These are phyloP conservation scores for Sambucus nigra DNA, from an alignment of 129 eudicot species.

Conservation along the genomic window DNA sequence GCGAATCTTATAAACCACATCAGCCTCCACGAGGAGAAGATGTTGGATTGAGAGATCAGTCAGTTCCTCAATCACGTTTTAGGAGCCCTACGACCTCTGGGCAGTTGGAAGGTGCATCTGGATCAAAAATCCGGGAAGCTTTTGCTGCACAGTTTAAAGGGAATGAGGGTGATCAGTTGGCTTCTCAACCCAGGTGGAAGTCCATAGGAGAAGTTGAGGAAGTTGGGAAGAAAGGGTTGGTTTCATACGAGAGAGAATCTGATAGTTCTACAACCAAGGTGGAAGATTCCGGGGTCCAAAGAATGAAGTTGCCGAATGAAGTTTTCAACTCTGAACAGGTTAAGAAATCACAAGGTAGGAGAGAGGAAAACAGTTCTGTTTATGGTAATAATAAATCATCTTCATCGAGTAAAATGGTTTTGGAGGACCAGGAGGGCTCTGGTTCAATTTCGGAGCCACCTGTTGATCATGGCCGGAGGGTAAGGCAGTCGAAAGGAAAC, in stretches of 20 bases:
- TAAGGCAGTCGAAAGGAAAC: constrained; percentile 66
- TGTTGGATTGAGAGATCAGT: constrained; percentile 16
- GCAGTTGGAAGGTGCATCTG: constrained; percentile 24
- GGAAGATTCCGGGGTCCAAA: constrained; percentile 39
- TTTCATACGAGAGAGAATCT: constrained; percentile 24
- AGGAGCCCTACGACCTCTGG: constrained; percentile 29
- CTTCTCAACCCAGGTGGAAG: constrained; percentile 23
- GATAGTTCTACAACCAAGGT: constrained; percentile 11
- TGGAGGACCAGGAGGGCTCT: constrained; percentile 28
- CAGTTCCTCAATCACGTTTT: constrained; percentile 16
- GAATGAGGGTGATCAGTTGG: constrained; percentile 17
- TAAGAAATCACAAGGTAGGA: constrained; percentile 22
- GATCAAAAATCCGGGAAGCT: constrained; percentile 35
- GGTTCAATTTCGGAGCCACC: constrained; percentile 31
- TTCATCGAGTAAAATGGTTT: constrained; percentile 30
- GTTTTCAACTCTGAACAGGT: constrained; percentile 23
- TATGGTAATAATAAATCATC: constrained; percentile 26
- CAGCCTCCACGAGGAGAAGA: constrained; percentile 16
- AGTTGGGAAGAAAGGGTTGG: constrained; percentile 21
- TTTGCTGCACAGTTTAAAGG: constrained; percentile 23
- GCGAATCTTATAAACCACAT: not conserved
- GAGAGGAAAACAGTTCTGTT: constrained; percentile 29
- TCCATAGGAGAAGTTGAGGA: constrained; percentile 22
- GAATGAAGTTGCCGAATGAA: constrained; percentile 39
- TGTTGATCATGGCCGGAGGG: constrained; percentile 54